Evolutionary conservation across 176 grass and related monocot species (phyloP).

Genomic region (Elaeis guineensis): DNA sequence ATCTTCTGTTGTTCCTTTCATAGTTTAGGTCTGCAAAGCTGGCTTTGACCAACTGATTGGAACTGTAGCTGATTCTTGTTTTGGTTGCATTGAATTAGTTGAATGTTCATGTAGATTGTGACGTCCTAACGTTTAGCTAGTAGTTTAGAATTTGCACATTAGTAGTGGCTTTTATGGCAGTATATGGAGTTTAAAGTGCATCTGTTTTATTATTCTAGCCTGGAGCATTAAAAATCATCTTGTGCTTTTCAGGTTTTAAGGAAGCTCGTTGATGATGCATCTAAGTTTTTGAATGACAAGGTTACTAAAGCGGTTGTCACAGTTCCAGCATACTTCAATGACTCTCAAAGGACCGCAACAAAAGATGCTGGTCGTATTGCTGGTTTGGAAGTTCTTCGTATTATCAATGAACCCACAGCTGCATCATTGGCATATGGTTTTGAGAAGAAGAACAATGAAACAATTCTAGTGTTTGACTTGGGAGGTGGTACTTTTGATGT

Average conservation of each 20-base stretch:
- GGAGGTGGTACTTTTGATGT: slow-evolving; percentile 99
- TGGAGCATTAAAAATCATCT: slow-evolving; percentile 3
- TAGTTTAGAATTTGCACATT: background rate
- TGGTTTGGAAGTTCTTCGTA: slow-evolving; percentile 96
- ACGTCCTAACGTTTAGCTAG: no score
- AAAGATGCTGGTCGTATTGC: slow-evolving; percentile 99
- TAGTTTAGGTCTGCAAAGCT: no score
- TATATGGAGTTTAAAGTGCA: background rate
- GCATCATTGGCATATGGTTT: slow-evolving; percentile 97
- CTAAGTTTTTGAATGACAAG: slow-evolving; percentile 96
- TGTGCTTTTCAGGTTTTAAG: slow-evolving; percentile 56
- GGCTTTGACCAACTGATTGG: no score
- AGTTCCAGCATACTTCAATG: slow-evolving; percentile 96
- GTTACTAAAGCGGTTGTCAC: slow-evolving; percentile 99
- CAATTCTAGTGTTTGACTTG: slow-evolving; percentile 94
- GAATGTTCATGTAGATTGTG: no score
- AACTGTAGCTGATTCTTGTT: no score
- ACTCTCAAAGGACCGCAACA: slow-evolving; percentile 95
- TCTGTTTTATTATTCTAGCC: no score
- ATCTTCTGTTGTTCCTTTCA: no score
- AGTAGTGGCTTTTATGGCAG: no score
- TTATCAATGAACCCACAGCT: slow-evolving; percentile 98
- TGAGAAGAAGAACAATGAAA: slow-evolving; percentile 98
- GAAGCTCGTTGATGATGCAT: slow-evolving; percentile 91
- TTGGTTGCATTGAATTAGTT: no score